Base-by-base conservation (phyloP, 768 basidiomycete species). In the Trametes cingulata region DNA sequence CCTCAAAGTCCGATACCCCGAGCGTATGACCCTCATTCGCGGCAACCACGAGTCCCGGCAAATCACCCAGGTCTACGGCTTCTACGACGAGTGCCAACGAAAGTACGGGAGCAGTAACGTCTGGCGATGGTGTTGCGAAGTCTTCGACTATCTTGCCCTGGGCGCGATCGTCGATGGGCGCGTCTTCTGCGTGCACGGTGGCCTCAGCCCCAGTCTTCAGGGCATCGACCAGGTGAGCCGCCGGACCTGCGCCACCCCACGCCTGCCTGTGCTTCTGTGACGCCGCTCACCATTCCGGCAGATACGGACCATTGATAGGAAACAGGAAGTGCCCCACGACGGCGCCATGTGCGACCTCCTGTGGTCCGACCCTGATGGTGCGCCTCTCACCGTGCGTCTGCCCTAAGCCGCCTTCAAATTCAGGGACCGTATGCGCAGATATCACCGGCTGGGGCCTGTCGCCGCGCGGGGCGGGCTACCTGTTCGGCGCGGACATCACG, bases 361-460 rank as follows among this genome's bases (percentile, higher is more conserved):
- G n/a, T 98, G 96, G 96, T 97, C 95, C 60, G 96, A 98, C 78
- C 96, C 96, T 45, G 96, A 98, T 73, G 95, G 95, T 95, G 56
- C 17, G 66, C 50, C 35, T 48, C 46, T 33, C 41, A 42, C 52
- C 60, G 29, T 29, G n/a, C 25, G 8, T 9, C 14, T 45, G 6
- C 48, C 37, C 36, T 42, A 20, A n/a, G 19, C 29, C 39, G 37
- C 33, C 46, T n/a, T 61, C 56, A 27, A 54, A 15, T 42, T 42
- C 15, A 13, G 37, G 14, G 24, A 27, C 42, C 27, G 19, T 52
- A 33, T 45, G 24, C 12, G 25, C 72, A 89, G 95, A 98, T 69
- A 95, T 97, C 57, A 79, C 81, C 43, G 95, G 94, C 36, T 99
- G 96, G 96, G 94, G 95, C 41, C 79, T 98, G 59, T 98, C 96